Percentiles rank a stretch among this genome's conserved stretches.
Evolutionary conservation across 2,329 filamentous ascomycete genomes (phyloP).

Genomic region (Oidium heveae): DNA sequence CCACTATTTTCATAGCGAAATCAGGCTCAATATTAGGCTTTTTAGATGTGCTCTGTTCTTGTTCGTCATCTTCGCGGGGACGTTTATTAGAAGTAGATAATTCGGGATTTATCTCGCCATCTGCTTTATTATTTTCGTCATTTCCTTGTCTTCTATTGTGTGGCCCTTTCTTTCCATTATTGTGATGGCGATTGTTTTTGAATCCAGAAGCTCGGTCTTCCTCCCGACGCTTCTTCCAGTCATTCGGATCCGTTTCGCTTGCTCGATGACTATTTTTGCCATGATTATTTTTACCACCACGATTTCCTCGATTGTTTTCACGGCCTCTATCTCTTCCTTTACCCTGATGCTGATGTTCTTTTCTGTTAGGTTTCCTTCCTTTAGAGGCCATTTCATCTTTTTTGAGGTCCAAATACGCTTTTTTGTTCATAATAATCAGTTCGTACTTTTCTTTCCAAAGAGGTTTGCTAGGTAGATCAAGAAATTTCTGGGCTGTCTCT

Average conservation of each 20-base stretch:
- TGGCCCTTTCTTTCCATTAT: slow-evolving; percentile 16
- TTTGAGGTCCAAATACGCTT: slow-evolving; percentile 63
- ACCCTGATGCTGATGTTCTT: slow-evolving; percentile 2
- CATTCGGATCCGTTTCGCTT: slow-evolving; percentile 22
- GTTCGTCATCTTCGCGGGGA: slow-evolving; percentile 19
- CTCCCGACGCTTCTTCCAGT: slow-evolving; percentile 40
- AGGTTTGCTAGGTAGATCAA: slow-evolving; percentile 56
- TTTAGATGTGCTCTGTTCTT: too few species aligned
- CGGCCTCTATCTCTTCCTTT: slow-evolving; percentile 4
- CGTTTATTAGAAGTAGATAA: slow-evolving; percentile 11
- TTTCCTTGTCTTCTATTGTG: slow-evolving; percentile 17
- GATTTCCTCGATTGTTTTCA: slow-evolving; percentile 7
- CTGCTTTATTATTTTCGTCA: slow-evolving; percentile 16
- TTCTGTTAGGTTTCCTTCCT: slow-evolving; percentile 31
- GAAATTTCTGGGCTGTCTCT: slow-evolving; percentile 56
- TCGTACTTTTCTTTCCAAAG: slow-evolving; percentile 53
- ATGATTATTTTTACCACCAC: slow-evolving; percentile 15
- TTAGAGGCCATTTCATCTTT: slow-evolving; percentile 44
- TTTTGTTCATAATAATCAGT: slow-evolving; percentile 67
- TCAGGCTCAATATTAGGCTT: too few species aligned
- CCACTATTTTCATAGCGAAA: too few species aligned
- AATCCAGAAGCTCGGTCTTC: slow-evolving; percentile 35
- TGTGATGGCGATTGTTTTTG: slow-evolving; percentile 16
- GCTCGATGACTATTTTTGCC: slow-evolving; percentile 1
- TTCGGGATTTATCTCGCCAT: slow-evolving; percentile 3